Percentiles rank a stretch among this genome's conserved stretches.
Conservation (phyloP, 805 yeast genomes). For the Teunomyces funiuensis region DNA sequence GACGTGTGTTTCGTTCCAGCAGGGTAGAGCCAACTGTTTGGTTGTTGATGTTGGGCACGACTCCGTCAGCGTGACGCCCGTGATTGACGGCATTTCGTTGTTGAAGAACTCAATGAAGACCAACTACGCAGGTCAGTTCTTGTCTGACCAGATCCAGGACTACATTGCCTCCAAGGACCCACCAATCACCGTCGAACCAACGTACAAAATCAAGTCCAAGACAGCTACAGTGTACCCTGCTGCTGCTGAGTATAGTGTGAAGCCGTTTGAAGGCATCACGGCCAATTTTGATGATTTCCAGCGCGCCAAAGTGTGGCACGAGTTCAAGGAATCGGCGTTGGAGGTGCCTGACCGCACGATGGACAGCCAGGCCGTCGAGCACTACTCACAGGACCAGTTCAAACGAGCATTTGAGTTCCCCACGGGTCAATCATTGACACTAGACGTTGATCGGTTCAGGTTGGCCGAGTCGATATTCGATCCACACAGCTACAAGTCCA, state of each 20-base stretch:
- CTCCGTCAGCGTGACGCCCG: slow-evolving; percentile 73
- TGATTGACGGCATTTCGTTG: slow-evolving; percentile 76
- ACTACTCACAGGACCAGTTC: slow-evolving; percentile 26
- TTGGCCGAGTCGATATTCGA: slow-evolving; percentile 74
- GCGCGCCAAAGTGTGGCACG: slow-evolving; percentile 56
- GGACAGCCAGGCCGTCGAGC: slow-evolving; percentile 17
- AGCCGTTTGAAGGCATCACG: slow-evolving; percentile 36
- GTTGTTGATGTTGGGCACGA: slow-evolving; percentile 88
- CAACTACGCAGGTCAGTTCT: slow-evolving; percentile 67
- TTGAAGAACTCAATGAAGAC: slow-evolving; percentile 70
- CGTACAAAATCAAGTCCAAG: slow-evolving; percentile 54
- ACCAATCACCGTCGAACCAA: slow-evolving; percentile 29
- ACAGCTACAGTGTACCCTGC: slow-evolving; percentile 32
- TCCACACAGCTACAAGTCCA: slow-evolving; percentile 48
- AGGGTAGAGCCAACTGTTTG: slow-evolving; percentile 82
- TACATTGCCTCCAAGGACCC: slow-evolving; percentile 31
- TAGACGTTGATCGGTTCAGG: slow-evolving; percentile 58
- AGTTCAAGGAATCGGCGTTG: slow-evolving; percentile 71
- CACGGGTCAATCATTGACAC: slow-evolving; percentile 65
- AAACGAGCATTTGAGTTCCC: slow-evolving; percentile 69
- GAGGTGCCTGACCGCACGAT: slow-evolving; percentile 49
- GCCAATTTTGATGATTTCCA: slow-evolving; percentile 57
- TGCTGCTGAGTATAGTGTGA: slow-evolving; percentile 21
- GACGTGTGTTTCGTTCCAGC: slow-evolving; percentile 85
- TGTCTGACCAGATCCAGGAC: slow-evolving; percentile 54